Percentiles rank a stretch among this genome's conserved stretches.
Evolutionary conservation across 1,284 basidiomycete genomes (phyloP).

Genomic region (Cryptococcus hybrid): DNA sequence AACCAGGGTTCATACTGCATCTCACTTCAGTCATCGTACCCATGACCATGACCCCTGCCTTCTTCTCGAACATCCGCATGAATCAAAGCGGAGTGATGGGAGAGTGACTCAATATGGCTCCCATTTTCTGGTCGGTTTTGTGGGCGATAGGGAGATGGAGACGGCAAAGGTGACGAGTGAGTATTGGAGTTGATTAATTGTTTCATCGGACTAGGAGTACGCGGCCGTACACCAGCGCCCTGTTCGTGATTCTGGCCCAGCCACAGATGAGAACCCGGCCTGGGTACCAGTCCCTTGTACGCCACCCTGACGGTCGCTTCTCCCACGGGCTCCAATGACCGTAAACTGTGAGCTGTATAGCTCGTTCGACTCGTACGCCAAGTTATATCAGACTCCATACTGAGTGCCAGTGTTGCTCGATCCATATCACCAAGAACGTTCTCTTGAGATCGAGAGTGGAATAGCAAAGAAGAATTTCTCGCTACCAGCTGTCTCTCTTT

Average conservation of each 20-base stretch:
- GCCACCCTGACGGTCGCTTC: conserved; percentile 8
- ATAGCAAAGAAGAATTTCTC: not conserved
- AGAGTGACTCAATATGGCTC: no score
- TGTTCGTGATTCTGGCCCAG: not conserved
- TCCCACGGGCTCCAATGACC: conserved; percentile 4
- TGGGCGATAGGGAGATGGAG: no score
- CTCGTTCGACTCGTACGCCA: not conserved
- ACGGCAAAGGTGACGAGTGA: no score
- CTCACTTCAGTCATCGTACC: not conserved
- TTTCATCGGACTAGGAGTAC: not conserved
- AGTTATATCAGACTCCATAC: conserved; percentile 1
- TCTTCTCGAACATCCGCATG: no score
- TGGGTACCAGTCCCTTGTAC: conserved; percentile 5
- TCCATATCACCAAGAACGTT: no score
- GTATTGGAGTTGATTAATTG: no score
- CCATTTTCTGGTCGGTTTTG: no score
- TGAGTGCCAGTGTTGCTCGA: conserved; percentile 8
- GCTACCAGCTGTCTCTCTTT: no score
- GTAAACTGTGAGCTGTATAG: not conserved
- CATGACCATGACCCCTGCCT: no score
- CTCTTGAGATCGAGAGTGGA: not conserved
- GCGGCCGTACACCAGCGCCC: no score
- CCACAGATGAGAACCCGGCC: not conserved
- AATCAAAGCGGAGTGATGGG: no score
- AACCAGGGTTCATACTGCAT: conserved; percentile 5